Percentiles rank a stretch among this genome's conserved stretches.
phyloP scores from a whole-genome alignment of 495 filamentous ascomycete genomes.

The Halenospora varia region DNA sequence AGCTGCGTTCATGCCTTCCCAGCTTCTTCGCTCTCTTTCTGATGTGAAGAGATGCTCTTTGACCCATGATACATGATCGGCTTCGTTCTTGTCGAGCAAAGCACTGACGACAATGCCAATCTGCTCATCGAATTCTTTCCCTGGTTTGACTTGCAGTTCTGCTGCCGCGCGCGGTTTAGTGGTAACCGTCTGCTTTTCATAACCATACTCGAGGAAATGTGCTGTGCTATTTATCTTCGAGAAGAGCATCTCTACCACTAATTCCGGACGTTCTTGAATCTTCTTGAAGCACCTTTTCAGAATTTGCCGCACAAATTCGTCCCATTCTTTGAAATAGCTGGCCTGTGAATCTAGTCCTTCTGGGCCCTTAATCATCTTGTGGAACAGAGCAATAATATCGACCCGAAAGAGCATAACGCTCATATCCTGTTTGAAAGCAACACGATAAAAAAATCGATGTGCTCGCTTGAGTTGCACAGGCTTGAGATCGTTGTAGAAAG shows the following conservation, averaged over 20 bases:
- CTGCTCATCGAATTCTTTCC: constrained; percentile 60
- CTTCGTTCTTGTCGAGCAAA: constrained; percentile 70
- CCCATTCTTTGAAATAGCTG: constrained; percentile 80
- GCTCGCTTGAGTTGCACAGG: constrained; percentile 82
- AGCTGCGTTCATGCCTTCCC: constrained; percentile 69
- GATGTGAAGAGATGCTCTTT: constrained; percentile 64
- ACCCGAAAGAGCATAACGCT: constrained; percentile 82
- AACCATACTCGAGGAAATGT: constrained; percentile 85
- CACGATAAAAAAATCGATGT: constrained; percentile 91
- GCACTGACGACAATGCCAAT: constrained; percentile 74
- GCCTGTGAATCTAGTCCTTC: constrained; percentile 63
- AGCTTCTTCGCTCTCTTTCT: constrained; percentile 68
- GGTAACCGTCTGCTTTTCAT: constrained; percentile 71
- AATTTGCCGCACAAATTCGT: constrained; percentile 79
- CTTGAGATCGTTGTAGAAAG: constrained; percentile 78
- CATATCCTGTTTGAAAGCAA: constrained; percentile 92
- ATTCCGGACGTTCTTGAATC: constrained; percentile 74
- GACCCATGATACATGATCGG: constrained; percentile 76
- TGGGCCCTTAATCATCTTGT: constrained; percentile 90
- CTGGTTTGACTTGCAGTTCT: constrained; percentile 76
- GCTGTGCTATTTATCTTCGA: constrained; percentile 83
- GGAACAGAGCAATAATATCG: constrained; percentile 84
- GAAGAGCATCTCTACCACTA: constrained; percentile 88
- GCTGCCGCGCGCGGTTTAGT: constrained; percentile 56
- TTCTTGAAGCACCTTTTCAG: constrained; percentile 73